Evolutionary conservation across 2,329 filamentous ascomycete genomes (phyloP), one percentile per base, ranked within the genome.

Genomic region (Plenodomus tracheiphilus): DNA sequence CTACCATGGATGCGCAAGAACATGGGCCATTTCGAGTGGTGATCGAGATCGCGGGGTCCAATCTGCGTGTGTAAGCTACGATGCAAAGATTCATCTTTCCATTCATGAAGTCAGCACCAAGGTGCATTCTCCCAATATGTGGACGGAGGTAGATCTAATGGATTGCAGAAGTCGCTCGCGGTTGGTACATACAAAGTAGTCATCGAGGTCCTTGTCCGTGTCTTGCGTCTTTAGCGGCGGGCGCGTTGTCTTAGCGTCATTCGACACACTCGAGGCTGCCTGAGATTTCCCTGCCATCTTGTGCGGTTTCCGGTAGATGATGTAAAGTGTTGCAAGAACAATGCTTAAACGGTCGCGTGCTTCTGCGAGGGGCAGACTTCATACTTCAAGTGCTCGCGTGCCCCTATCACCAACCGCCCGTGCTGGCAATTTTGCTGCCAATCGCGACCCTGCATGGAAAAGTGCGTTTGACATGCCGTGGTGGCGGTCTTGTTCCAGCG

Each of bases 1-100:
- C 84, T 88, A 62, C 88, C 88, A 64, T 90, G 87, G 68, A 92
- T 77, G 46, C 86, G 85, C 64, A 91, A 73, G 65, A 90, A 87
- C 47, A 85, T 80, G 11, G 88, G 88, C 79, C 86, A 85, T 79
- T 89, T 90, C 13, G 87, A 90, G 71, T 91, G 87, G 59, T 82
- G 81, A 47, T 85, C 79, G 46, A 89, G 80, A 65, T 90, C 84
- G 53, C 86, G 81, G 19, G 88, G 88, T 9, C 83, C 84, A 19
- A 68, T 41, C 67, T 70, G 18, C 16, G 22, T 10, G 10, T 25
- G 22, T 25, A 6, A 25, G 22, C 5, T 5, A 25, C 5, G 22
- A 25, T 25, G 10, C 22, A 25, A 5, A 25, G 22, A n/a, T n/a
- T n/a, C n/a, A n/a, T 32, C n/a, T 28, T 21, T 16, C 39, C 1